Evolutionary conservation across 352 stramenopile genomes (phyloP).

Genomic region (Globisporangium carolinianum): DNA sequence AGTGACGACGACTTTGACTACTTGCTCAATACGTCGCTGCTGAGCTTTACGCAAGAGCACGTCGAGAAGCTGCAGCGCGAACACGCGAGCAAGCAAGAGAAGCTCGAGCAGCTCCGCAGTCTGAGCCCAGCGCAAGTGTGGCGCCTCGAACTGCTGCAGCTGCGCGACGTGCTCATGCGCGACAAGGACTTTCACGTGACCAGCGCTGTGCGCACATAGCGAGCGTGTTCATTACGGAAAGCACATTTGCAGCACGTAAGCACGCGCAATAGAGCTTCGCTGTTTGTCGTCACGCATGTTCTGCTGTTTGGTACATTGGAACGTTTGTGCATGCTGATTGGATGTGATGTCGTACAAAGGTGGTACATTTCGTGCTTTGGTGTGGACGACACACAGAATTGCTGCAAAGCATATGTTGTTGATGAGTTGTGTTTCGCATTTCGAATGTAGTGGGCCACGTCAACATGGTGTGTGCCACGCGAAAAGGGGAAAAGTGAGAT

Average conservation of each 20-base stretch:
- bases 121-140: slow-evolving; percentile 88
- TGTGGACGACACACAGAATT: too few relatives aligned
- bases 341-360: too few relatives aligned
- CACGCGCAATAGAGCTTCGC: too few relatives aligned
- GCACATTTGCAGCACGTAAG: too few relatives aligned
- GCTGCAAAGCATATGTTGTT: too few relatives aligned
- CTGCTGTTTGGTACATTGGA: too few relatives aligned
- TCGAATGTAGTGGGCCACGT: neutral
- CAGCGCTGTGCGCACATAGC: too few relatives aligned
- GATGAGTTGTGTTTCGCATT: too few relatives aligned
- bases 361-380: too few relatives aligned
- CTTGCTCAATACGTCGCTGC: slow-evolving; percentile 97
- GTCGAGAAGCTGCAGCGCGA: slow-evolving; percentile 89
- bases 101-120: slow-evolving; percentile 82
- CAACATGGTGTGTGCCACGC: neutral
- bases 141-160: slow-evolving; percentile 49
- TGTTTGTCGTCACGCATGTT: too few relatives aligned
- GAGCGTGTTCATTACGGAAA: too few relatives aligned
- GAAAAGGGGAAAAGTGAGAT: neutral
- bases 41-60: slow-evolving; percentile 96
- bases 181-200: slow-evolving; percentile 54
- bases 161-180: slow-evolving; percentile 52
- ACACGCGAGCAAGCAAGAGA: slow-evolving; percentile 82
- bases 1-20: slow-evolving; percentile 91
- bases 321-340: too few relatives aligned